phyloP scores from a whole-genome alignment of 768 basidiomycete genomes.

The Mycena leptocephala region DNA sequence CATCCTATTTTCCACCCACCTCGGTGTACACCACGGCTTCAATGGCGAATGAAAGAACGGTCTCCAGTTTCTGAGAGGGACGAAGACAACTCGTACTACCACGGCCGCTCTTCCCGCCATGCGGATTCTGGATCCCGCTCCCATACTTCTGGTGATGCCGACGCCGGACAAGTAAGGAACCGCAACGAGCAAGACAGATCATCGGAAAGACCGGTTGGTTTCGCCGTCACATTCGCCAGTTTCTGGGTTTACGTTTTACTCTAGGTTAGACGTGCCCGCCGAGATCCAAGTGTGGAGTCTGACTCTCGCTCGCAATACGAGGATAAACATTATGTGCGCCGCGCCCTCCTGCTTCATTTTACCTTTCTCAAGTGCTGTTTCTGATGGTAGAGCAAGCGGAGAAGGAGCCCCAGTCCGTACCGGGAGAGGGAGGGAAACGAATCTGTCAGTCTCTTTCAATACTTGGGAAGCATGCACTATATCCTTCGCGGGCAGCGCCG shows the following conservation, averaged over 20 bases:
- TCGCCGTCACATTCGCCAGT: not conserved
- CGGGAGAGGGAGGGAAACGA: not conserved
- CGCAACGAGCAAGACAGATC: not conserved
- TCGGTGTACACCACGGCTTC: conserved; percentile 22
- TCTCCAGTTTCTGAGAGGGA: conserved; percentile 14
- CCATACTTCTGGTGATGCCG: not conserved
- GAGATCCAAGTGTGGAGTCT: conserved; percentile 14
- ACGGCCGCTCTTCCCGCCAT: not conserved
- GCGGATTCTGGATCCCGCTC: conserved; percentile 17
- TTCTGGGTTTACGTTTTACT: conserved; percentile 4
- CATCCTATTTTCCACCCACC: conserved; percentile 16
- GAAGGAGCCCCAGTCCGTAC: conserved; percentile 22
- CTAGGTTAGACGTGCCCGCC: not conserved
- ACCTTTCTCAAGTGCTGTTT: not conserved
- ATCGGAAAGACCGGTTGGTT: conserved; percentile 11
- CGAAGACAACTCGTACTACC: conserved; percentile 4
- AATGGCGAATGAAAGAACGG: conserved; percentile 9
- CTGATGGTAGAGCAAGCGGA: not conserved
- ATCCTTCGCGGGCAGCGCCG: conserved; percentile 13
- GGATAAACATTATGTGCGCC: conserved; percentile 8
- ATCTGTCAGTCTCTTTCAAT: conserved; percentile 16
- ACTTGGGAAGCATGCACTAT: not conserved
- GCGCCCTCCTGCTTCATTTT: not conserved
- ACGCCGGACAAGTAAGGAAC: not conserved
- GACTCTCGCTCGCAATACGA: conserved; percentile 19